Evolutionary conservation across 202 grass and related monocot genomes (phyloP).

Genomic region (Setaria viridis): DNA sequence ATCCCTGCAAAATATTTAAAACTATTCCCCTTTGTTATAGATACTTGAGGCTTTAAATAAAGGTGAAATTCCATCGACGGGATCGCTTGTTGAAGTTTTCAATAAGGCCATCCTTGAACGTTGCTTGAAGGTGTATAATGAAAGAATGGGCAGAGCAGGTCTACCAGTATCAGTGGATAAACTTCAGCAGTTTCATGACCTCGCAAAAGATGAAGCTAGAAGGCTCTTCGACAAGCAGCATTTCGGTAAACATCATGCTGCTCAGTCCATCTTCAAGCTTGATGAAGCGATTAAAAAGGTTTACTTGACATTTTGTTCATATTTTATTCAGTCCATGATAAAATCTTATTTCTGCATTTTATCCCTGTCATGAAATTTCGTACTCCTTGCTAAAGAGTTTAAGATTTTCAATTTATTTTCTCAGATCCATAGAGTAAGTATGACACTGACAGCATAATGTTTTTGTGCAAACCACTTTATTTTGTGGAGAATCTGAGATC

Average conservation of each 20-base stretch:
- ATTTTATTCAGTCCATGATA: neutral
- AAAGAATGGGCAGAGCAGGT: conserved; percentile 61
- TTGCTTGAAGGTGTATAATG: conserved; percentile 78
- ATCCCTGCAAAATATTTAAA: conserved; percentile 31
- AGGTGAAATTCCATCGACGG: conserved; percentile 95
- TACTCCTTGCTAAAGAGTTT: neutral
- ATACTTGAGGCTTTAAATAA: conserved; percentile 93
- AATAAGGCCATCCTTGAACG: conserved; percentile 92
- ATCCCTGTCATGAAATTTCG: neutral
- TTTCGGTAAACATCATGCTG: conserved; percentile 85
- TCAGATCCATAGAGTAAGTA: neutral
- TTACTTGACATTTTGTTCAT: conserved; percentile 5
- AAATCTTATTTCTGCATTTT: conserved; percentile 7
- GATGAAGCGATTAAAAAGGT: conserved; percentile 92
- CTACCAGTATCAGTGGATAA: conserved; percentile 75
- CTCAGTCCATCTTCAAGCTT: conserved; percentile 69
- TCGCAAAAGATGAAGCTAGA: conserved; percentile 57
- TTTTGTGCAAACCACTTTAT: neutral
- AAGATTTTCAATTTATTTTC: neutral
- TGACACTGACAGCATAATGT: neutral
- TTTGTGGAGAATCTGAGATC: neutral
- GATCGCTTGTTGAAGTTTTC: conserved; percentile 91
- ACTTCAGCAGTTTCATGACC: conserved; percentile 65
- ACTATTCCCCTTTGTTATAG: conserved; percentile 44
- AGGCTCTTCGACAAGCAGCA: conserved; percentile 79